Conservation (phyloP, 345 rosid genomes). For the Melaleuca alternifolia region DNA sequence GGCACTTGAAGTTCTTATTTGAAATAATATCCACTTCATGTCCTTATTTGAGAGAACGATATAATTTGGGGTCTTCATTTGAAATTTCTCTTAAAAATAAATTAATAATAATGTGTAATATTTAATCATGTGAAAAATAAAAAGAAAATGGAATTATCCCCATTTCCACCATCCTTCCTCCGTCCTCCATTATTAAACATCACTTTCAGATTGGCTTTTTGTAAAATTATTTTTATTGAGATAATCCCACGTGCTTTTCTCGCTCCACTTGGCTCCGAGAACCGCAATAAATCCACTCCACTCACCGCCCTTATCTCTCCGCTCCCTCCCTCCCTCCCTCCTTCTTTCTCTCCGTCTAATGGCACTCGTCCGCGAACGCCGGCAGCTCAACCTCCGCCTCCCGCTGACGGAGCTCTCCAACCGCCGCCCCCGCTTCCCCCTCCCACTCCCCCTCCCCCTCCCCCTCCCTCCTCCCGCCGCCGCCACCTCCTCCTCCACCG, state of each 20-base stretch:
- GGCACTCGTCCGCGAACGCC: conserved; percentile 73
- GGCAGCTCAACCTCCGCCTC: conserved; percentile 76
- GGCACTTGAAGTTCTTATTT: too few species aligned
- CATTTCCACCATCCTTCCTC: conserved; percentile 5
- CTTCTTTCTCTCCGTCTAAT: conserved; percentile 2
- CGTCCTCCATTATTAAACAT: neutral
- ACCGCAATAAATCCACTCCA: conserved; percentile 1
- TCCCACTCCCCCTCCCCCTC: conserved; percentile 32
- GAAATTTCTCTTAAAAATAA: too few species aligned
- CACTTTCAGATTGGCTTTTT: neutral
- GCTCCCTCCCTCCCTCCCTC: neutral
- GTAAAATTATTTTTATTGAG: neutral
- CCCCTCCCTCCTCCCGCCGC: conserved; percentile 10
- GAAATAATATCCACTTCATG: too few species aligned
- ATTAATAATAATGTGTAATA: neutral
- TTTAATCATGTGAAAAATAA: neutral
- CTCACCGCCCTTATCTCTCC: neutral
- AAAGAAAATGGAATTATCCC: neutral
- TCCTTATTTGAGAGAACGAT: too few species aligned
- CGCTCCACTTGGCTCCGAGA: neutral
- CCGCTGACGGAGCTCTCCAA: conserved; percentile 43
- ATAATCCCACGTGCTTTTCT: neutral
- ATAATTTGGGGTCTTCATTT: too few species aligned
- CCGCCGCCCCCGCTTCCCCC: conserved; percentile 38
- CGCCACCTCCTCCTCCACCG: neutral